Base-by-base conservation (phyloP, 1,284 basidiomycete species). In the Ceratobasidium sp. region DNA sequence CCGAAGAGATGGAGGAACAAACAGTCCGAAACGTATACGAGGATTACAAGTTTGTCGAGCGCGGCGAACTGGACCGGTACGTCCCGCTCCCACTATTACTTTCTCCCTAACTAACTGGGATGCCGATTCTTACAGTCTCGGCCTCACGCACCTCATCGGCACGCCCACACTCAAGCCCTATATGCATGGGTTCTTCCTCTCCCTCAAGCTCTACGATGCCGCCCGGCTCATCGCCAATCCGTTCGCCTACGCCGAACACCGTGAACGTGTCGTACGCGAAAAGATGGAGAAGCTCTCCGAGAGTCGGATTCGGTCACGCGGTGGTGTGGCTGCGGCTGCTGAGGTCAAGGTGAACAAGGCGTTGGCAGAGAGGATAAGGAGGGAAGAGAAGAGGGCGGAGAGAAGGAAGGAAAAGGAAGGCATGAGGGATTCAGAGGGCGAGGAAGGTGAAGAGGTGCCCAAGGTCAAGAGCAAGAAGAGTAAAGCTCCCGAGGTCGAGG, bases 171-270 rank as follows among this genome's bases (percentile, higher is more conserved):
- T 99, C 86, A 97, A 97, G 82, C 97, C 98, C 1, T 99, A 99
- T 85, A 99, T 99, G 97, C 98, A 99, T 83, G 98, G 98, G 63
- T 99, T 97, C 89, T 99, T 99, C 86, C 84, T 99, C 78, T 93
- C 96, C 11, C 90, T 99, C 82, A 93, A 95, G 80, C 89, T 99
- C 7, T 99, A 99, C 87, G 95, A 98, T 79, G 93, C 96, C 66
- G 98, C 98, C 0, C 91, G 97, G 45, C 89, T 98, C 79, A 96
- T 99, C 79, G 92, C 95, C 76, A 98, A 99, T 84, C 98, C 98
- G 0, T 97, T 96, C 81, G 95, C 92, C 3, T 99, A 99, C 81
- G 91, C 91, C 64, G 98, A 99, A 81, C 92, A 98, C 82, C 91
- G 96, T 77, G 96, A 98, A 82, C 91, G 91, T 79, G 84, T 94